A percentile compares a stretch with the other conserved stretches of the same genome.
Conservation (phyloP, 2,329 filamentous ascomycete genomes). For the Calonectria hongkongensis region DNA sequence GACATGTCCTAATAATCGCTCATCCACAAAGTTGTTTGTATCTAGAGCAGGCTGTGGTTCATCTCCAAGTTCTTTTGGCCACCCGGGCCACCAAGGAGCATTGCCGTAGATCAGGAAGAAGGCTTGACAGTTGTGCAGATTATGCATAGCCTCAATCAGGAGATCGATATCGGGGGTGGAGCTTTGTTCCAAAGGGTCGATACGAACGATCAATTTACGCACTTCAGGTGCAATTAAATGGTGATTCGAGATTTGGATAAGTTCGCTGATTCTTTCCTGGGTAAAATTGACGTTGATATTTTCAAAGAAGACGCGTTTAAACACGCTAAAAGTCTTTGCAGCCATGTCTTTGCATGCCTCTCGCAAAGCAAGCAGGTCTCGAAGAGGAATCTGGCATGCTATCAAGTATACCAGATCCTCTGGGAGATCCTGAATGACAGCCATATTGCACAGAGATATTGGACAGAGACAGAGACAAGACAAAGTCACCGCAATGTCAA, state of each 20-base stretch:
- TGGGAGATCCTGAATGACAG: neutral
- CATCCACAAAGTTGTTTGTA: neutral
- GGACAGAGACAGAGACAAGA: too few relatives aligned
- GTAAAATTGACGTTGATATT: neutral
- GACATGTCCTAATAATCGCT: neutral
- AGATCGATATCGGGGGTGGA: neutral
- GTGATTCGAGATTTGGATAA: neutral
- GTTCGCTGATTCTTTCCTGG: neutral
- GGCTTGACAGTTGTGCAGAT: neutral
- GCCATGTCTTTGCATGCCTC: neutral
- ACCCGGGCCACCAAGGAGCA: neutral
- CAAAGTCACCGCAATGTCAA: too few relatives aligned
- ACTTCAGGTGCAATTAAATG: neutral
- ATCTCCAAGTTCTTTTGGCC: neutral
- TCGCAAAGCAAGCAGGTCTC: neutral
- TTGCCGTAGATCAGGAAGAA: neutral
- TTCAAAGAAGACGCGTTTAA: neutral
- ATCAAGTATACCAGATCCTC: neutral
- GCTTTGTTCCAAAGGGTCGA: neutral
- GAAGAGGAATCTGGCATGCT: neutral
- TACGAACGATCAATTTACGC: neutral
- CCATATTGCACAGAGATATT: neutral
- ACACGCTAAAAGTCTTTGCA: neutral
- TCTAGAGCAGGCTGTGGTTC: neutral
- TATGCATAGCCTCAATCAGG: neutral